phyloP scores from a whole-genome alignment of 2,329 filamentous ascomycete species.

The Hypocreales sp. region DNA sequence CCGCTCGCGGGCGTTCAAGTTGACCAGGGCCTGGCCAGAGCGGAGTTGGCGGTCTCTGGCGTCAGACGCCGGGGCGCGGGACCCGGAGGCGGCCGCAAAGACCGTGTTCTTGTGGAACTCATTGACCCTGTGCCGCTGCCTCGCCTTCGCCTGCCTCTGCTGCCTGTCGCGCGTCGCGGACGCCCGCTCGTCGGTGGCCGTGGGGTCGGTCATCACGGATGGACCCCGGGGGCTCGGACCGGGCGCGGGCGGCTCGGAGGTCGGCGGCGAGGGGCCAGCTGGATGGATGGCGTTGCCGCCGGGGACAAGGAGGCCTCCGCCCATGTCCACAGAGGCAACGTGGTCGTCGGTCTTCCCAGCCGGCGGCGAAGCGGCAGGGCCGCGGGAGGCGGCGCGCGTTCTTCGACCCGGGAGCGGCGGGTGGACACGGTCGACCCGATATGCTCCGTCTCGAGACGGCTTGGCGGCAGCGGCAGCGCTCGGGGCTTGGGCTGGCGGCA shows the following conservation, averaged over 20 bases:
- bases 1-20: conserved; percentile 1
- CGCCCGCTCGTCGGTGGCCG: not conserved
- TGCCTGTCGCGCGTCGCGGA: not conserved
- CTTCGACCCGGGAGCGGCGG: not conserved
- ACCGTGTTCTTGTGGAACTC: conserved; percentile 1
- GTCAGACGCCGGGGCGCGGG: conserved; percentile 1
- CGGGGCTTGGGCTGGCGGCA: not conserved
- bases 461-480: not conserved
- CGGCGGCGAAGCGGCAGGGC: not conserved
- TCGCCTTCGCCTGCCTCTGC: conserved; percentile 1
- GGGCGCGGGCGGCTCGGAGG: not conserved
- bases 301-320: conserved; percentile 3
- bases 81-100: conserved; percentile 2
- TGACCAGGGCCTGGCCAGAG: conserved; percentile 3
- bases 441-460: not conserved
- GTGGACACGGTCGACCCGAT: not conserved
- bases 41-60: conserved; percentile 1
- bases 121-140: not conserved
- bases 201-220: not conserved
- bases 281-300: conserved; percentile 2
- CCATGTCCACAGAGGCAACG: conserved; percentile 1
- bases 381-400: too few species aligned
- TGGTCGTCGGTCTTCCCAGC: not conserved
- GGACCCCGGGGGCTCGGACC: not conserved
- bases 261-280: not conserved